These are phyloP conservation scores for Yamadazyma conglobata DNA, from an alignment of 1,139 yeast genomes.

Conservation along the genomic window DNA sequence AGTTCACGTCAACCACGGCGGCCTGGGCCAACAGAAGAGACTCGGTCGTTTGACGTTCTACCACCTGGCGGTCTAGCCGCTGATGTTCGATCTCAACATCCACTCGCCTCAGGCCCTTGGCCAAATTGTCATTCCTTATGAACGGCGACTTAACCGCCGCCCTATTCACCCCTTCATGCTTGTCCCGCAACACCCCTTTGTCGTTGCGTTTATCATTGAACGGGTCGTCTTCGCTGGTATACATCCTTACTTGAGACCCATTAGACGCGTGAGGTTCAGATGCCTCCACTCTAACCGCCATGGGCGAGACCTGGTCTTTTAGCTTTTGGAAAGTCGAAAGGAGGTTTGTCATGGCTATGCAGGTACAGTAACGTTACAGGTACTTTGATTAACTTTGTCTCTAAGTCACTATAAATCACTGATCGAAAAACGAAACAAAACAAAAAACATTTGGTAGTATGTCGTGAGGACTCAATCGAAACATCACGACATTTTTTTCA, in stretches of 20 bases:
- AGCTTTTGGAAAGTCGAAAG: slow-evolving; percentile 16
- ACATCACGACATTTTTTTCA: no score
- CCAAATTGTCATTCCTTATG: slow-evolving; percentile 6
- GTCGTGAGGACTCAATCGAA: no score
- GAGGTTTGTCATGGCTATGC: slow-evolving; percentile 19
- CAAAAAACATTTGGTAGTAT: no score
- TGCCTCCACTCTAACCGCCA: slow-evolving; percentile 11
- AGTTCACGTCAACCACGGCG: no score
- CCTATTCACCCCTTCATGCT: not conserved
- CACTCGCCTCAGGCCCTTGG: slow-evolving; percentile 2
- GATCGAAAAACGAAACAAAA: no score
- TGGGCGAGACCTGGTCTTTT: slow-evolving; percentile 14
- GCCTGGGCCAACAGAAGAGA: no score
- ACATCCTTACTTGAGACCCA: slow-evolving; percentile 12
- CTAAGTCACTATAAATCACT: no score
- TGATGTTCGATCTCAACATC: slow-evolving; percentile 1
- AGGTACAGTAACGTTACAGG: no score
- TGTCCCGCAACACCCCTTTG: slow-evolving; percentile 5
- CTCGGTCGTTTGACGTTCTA: no score
- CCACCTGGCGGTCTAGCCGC: not conserved
- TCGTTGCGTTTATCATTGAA: slow-evolving; percentile 22
- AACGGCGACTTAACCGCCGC: not conserved
- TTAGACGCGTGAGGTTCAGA: slow-evolving; percentile 4
- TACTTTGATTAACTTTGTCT: no score
- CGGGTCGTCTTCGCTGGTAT: slow-evolving; percentile 27